These are phyloP conservation scores for Paracorniculantispora psalliotae DNA, from an alignment of 2,329 filamentous ascomycete genomes.

Conservation along the genomic window DNA sequence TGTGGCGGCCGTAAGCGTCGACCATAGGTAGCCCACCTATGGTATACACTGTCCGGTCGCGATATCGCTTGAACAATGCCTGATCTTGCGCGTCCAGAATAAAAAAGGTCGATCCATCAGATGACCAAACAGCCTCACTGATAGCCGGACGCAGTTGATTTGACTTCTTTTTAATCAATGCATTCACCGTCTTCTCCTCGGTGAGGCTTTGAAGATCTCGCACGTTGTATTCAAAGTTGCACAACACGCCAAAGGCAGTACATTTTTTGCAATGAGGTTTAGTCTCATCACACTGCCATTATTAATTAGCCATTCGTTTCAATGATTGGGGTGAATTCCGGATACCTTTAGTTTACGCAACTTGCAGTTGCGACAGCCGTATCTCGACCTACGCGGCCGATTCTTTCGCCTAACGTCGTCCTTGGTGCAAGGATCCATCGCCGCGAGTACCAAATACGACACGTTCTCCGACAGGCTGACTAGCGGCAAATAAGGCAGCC, in stretches of 20 bases:
- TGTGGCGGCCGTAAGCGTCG: background rate
- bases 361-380: constrained; percentile 48
- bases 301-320: background rate
- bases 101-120: background rate
- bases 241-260: background rate
- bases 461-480: background rate
- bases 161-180: background rate
- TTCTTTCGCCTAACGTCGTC: background rate
- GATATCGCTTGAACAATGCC: background rate
- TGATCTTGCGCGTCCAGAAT: background rate
- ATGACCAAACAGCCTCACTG: background rate
- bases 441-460: too few relatives aligned
- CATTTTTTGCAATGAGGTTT: constrained; percentile 1
- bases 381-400: constrained; percentile 30
- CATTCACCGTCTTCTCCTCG: background rate
- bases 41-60: background rate
- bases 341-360: constrained; percentile 44
- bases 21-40: background rate
- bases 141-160: background rate
- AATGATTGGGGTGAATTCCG: background rate
- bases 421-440: background rate
- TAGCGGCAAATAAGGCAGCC: background rate
- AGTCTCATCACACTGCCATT: constrained; percentile 2
- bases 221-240: constrained; percentile 4
- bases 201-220: background rate